Conservation (phyloP, 192 early-diverging fungal species). For the Backusella parvicylindrica region DNA sequence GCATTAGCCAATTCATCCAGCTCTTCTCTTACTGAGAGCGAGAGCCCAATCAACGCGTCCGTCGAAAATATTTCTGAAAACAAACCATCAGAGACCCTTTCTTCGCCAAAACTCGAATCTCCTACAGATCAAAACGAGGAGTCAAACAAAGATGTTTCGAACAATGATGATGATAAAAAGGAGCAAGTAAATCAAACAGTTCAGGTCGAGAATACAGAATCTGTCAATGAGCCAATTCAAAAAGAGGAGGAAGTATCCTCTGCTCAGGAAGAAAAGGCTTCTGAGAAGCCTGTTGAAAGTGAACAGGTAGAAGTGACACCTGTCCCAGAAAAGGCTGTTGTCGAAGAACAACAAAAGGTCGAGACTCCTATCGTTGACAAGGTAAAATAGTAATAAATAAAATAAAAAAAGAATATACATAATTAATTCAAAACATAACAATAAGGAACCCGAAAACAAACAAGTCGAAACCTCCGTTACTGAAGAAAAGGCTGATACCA, state of each 20-base stretch:
- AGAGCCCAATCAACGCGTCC: background rate
- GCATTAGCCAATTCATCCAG: background rate
- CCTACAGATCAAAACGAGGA: background rate
- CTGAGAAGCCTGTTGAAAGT: background rate
- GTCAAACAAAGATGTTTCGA: background rate
- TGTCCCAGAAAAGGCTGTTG: background rate
- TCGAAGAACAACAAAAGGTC: background rate
- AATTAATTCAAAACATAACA: background rate
- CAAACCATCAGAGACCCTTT: background rate
- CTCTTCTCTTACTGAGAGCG: background rate
- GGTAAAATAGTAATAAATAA: background rate
- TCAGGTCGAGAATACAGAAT: background rate
- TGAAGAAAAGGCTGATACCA: background rate
- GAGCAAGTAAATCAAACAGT: background rate
- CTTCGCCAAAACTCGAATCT: slow-evolving; percentile 3
- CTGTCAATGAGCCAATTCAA: background rate
- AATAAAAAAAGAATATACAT: background rate
- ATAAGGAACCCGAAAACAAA: background rate
- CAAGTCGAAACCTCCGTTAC: background rate
- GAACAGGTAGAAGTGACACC: background rate
- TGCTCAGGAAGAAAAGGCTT: background rate
- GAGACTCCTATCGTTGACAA: background rate
- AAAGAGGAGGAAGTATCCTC: background rate
- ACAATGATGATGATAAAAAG: background rate
- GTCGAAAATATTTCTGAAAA: background rate